phyloP scores from a whole-genome alignment of 2,329 filamentous ascomycete species.

The Beauveria rudraprayagi region DNA sequence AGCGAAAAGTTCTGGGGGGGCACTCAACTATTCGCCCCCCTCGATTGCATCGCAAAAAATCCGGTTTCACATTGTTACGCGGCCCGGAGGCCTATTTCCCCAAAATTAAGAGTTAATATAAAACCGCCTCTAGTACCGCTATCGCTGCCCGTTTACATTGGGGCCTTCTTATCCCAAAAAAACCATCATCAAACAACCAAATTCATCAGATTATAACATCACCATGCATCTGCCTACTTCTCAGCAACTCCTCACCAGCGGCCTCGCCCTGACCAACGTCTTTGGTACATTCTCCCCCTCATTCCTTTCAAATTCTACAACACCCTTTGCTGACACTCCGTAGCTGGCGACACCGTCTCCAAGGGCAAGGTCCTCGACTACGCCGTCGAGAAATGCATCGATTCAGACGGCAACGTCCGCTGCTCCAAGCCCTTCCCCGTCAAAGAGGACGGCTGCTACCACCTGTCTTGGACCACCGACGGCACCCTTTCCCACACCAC shows the following conservation, averaged over 20 bases:
- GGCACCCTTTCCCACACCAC: conserved; percentile 32
- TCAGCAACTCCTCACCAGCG: conserved; percentile 3
- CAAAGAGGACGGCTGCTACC: conserved; percentile 30
- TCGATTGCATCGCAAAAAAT: not conserved
- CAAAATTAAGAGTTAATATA: not conserved
- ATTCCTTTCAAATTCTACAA: not conserved
- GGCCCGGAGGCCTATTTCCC: not conserved
- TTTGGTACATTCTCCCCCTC: not conserved
- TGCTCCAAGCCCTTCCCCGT: conserved; percentile 34
- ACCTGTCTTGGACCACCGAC: conserved; percentile 31
- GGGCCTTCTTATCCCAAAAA: not conserved
- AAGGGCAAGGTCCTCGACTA: conserved; percentile 33
- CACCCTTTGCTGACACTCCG: not conserved
- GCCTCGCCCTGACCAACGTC: conserved; percentile 2
- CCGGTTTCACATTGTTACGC: conserved; percentile 3
- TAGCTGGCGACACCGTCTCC: conserved; percentile 16
- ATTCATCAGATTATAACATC: not conserved
- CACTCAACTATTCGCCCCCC: not conserved
- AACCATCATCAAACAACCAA: not conserved
- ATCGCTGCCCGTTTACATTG: not conserved
- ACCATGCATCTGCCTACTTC: conserved; percentile 15
- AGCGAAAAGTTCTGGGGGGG: not conserved
- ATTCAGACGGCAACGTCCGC: conserved; percentile 29
- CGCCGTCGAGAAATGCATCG: conserved; percentile 33
- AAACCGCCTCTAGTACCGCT: not conserved